phyloP scores from a whole-genome alignment of 345 rosid genomes.

The Viola odorata region DNA sequence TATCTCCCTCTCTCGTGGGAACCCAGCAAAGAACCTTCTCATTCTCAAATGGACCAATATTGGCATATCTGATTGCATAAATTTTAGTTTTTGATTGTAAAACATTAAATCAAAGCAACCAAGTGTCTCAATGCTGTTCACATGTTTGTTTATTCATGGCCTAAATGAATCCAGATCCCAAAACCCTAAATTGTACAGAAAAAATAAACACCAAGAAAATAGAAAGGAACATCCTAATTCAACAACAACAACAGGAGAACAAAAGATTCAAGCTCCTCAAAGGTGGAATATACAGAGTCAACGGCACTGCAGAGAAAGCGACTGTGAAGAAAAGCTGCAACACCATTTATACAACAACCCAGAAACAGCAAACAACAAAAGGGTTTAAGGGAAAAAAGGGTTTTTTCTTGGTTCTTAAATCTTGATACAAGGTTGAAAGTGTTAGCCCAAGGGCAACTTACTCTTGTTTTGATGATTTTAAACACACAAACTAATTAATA shows the following conservation, averaged over 20 bases:
- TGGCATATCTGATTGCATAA: no score
- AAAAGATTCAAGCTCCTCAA: slow-evolving; percentile 55
- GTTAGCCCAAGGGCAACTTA: no score
- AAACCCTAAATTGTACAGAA: neutral
- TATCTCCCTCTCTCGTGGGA: no score
- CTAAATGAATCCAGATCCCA: neutral
- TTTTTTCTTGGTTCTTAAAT: neutral
- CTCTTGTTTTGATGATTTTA: no score
- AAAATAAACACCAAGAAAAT: neutral
- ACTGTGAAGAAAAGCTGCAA: slow-evolving; percentile 72
- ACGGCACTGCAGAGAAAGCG: slow-evolving; percentile 88
- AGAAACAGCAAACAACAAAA: neutral
- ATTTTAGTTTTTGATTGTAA: no score
- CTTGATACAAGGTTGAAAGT: neutral
- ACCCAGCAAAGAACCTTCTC: no score
- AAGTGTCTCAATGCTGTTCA: neutral
- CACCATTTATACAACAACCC: slow-evolving; percentile 22
- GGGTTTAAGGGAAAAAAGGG: neutral
- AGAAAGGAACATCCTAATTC: neutral
- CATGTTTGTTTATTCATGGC: neutral
- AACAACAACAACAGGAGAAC: neutral
- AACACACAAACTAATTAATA: no score
- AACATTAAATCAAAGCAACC: no score
- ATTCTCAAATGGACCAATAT: no score
- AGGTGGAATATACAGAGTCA: slow-evolving; percentile 81